Evolutionary conservation across 2,329 filamentous ascomycete species (phyloP), one percentile per base, ranked within the genome.

Genomic region (Calonectria montana): DNA sequence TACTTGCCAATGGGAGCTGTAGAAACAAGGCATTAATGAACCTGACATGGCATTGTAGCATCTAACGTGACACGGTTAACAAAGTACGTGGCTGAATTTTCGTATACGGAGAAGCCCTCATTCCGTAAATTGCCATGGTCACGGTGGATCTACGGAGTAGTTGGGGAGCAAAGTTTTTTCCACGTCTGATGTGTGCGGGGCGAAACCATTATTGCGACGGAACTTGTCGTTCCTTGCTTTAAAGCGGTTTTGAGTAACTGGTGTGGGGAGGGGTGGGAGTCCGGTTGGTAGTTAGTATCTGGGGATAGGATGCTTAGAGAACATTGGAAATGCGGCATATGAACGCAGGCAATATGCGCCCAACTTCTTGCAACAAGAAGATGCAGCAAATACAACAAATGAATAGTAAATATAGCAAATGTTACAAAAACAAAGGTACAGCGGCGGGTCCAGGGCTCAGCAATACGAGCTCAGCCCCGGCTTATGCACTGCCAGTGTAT

Each of bases 401-500:
- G 13, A 7, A 35, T 35, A 3, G 31, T 12, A 35, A 35, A 39
- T 39, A 39, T 18, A 59, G 53, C n/a, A 41, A 23, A 37, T 3
- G 16, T 6, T 4, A 35, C 31, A 39, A 31, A 21, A 39, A 23
- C 35, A 39, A 59, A 25, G 8, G 31, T 16, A 35, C 31, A 25
- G 5, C 21, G 21, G 31, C 8, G 7, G 53, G 50, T 31, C 12
- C 18, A 35, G 27, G 29, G 53, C 53, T 25, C 31, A 59, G 12
- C 18, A 59, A 59, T 39, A 59, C 35, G 53, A 59, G 31, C 53
- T 59, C 53, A 59, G 53, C 53, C 53, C 31, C 53, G n/a, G 31
- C 53, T 59, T 35, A 59, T 31, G 53, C 37, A 59, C 31, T 25
- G 35, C 53, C 35, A 21, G 53, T n/a, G 53, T 2, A 25, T 31